Percentiles rank a stretch among this genome's conserved stretches.
phyloP scores from a whole-genome alignment of 441 rosid species.

The Lepidium campestre region DNA sequence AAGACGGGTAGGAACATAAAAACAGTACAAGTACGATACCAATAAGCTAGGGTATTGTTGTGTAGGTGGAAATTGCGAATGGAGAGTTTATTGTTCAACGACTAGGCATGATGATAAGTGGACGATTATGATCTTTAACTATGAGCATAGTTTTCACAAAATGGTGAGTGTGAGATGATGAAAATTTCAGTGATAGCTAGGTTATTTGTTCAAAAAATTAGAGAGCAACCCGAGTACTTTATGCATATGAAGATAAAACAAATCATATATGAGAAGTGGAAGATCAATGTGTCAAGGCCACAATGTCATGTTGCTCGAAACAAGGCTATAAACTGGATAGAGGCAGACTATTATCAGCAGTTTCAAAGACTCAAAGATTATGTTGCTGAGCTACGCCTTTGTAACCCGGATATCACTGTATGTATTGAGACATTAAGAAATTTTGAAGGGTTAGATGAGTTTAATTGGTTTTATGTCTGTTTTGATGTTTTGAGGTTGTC shows the following conservation, averaged over 20 bases:
- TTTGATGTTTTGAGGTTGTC: not conserved
- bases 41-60: too few relatives aligned
- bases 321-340: not conserved
- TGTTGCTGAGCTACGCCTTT: not conserved
- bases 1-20: too few relatives aligned
- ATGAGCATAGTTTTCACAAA: too few relatives aligned
- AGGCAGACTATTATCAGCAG: not conserved
- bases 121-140: too few relatives aligned
- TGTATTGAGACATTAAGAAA: not conserved
- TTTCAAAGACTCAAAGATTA: not conserved
- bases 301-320: not conserved
- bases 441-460: not conserved
- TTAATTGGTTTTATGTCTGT: not conserved
- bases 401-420: not conserved
- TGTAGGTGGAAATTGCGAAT: too few relatives aligned
- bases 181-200: too few relatives aligned
- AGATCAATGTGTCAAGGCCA: not conserved
- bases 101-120: too few relatives aligned
- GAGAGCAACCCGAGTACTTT: not conserved
- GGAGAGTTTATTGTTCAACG: too few relatives aligned
- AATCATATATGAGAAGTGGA: not conserved
- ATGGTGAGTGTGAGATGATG: too few relatives aligned
- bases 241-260: too few relatives aligned
- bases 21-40: too few relatives aligned
- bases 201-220: too few relatives aligned